Evolutionary conservation across 179 eudicot genomes (phyloP).

Genomic region (Silene coronaria): DNA sequence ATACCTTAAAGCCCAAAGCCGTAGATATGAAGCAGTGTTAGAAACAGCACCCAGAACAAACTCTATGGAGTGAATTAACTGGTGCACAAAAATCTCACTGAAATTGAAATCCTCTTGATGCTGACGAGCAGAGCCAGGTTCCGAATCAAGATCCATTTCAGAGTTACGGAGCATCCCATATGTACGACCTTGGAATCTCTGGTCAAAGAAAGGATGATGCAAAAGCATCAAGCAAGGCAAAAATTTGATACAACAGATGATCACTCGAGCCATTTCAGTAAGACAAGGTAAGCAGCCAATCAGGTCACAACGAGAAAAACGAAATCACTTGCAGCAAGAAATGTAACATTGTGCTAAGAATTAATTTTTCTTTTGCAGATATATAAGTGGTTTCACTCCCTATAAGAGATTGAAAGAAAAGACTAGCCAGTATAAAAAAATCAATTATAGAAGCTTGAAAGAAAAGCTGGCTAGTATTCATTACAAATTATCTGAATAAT

Average conservation of each 20-base stretch:
- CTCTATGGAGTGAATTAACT: slow-evolving; percentile 95
- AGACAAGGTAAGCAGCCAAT: too few species aligned
- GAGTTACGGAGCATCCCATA: slow-evolving; percentile 80
- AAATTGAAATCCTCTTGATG: slow-evolving; percentile 86
- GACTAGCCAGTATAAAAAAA: not conserved
- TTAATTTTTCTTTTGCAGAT: too few species aligned
- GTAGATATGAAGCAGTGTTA: slow-evolving; percentile 95
- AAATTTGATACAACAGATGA: not conserved
- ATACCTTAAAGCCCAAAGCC: slow-evolving; percentile 98
- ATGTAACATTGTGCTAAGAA: too few species aligned
- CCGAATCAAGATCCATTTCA: slow-evolving; percentile 60
- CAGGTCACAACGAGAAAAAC: not conserved
- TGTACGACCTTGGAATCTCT: slow-evolving; percentile 98
- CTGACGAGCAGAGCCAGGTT: slow-evolving; percentile 67
- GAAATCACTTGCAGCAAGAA: not conserved
- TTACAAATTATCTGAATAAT: not conserved
- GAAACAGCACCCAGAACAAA: slow-evolving; percentile 96
- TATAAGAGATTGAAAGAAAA: not conserved
- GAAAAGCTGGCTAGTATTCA: not conserved
- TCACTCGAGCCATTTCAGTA: too few species aligned
- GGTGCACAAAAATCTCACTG: slow-evolving; percentile 97
- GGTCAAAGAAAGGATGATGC: slow-evolving; percentile 8
- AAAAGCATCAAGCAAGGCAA: slow-evolving; percentile 12
- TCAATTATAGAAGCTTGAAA: not conserved
- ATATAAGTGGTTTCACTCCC: too few species aligned